Conservation (phyloP, 2,329 filamentous ascomycete species). For the Epichloe hybrida region DNA sequence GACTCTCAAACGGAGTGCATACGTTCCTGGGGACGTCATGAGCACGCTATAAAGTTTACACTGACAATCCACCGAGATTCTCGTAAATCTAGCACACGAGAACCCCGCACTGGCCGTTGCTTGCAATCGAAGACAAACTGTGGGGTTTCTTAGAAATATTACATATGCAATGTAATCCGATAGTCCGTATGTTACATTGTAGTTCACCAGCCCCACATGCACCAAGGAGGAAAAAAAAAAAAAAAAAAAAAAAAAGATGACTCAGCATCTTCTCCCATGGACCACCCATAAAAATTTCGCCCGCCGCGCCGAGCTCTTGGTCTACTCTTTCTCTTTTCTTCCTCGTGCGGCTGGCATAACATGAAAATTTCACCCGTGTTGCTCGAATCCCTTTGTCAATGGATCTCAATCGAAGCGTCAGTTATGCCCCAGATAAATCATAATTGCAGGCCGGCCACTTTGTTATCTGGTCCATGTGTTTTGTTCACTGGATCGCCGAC, state of each 20-base stretch:
- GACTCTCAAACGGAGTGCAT: too few species aligned
- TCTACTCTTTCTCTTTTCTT: constrained; percentile 40
- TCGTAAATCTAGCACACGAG: too few species aligned
- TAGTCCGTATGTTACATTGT: too few species aligned
- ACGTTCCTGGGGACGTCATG: too few species aligned
- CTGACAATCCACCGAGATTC: too few species aligned
- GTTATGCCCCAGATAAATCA: constrained; percentile 62
- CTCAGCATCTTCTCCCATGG: neutral
- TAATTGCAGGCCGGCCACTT: constrained; percentile 60
- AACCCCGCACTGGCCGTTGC: too few species aligned
- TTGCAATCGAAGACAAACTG: too few species aligned
- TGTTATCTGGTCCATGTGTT: constrained; percentile 28
- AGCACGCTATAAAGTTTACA: too few species aligned
- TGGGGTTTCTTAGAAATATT: too few species aligned
- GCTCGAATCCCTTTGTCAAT: constrained; percentile 51
- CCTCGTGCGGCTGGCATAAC: constrained; percentile 72
- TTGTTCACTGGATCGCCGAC: constrained; percentile 17
- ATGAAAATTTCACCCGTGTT: constrained; percentile 60
- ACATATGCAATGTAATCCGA: too few species aligned
- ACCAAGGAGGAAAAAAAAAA: neutral
- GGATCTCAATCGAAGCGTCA: constrained; percentile 51
- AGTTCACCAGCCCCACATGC: neutral
- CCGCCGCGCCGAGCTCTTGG: constrained; percentile 12
- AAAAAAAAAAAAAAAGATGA: neutral
- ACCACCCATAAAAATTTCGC: constrained; percentile 17